These are phyloP conservation scores for Calocera cornea DNA, from an alignment of 768 basidiomycete species.

Conservation along the genomic window DNA sequence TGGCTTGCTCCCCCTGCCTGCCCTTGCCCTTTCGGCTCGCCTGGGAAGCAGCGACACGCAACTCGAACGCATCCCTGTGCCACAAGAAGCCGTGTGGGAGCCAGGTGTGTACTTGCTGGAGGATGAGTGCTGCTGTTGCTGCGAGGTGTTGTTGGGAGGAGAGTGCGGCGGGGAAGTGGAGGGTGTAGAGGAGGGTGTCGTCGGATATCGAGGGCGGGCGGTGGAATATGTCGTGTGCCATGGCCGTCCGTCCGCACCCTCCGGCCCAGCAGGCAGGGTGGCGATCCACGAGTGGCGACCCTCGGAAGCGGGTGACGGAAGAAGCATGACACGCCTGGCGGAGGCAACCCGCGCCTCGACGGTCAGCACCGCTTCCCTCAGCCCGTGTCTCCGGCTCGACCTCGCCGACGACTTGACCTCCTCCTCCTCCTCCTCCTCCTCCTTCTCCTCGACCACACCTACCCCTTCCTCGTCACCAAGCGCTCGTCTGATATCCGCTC, in stretches of 20 bases:
- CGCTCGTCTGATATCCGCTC: no score
- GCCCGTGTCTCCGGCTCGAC: background rate
- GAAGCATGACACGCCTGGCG: background rate
- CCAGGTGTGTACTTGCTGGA: slow-evolving; percentile 42
- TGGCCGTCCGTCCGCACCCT: background rate
- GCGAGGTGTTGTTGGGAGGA: slow-evolving; percentile 33
- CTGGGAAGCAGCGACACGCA: slow-evolving; percentile 42
- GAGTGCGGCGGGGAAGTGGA: slow-evolving; percentile 45
- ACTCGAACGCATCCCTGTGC: slow-evolving; percentile 73
- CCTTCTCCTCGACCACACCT: no score
- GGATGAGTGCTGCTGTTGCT: slow-evolving; percentile 56
- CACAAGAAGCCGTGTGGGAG: slow-evolving; percentile 40
- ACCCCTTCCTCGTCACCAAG: no score
- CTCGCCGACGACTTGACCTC: background rate
- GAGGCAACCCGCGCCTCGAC: background rate
- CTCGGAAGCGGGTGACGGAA: background rate
- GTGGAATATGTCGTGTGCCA: slow-evolving; percentile 54
- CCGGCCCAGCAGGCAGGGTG: background rate
- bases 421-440: no score
- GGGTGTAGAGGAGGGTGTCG: slow-evolving; percentile 65
- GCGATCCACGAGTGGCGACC: background rate
- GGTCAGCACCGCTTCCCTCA: background rate
- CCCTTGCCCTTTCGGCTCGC: background rate
- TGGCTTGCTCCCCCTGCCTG: no score
- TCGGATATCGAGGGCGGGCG: slow-evolving; percentile 66